Base-by-base conservation (phyloP, 805 yeast genomes). In the Ogataea siamensis region DNA sequence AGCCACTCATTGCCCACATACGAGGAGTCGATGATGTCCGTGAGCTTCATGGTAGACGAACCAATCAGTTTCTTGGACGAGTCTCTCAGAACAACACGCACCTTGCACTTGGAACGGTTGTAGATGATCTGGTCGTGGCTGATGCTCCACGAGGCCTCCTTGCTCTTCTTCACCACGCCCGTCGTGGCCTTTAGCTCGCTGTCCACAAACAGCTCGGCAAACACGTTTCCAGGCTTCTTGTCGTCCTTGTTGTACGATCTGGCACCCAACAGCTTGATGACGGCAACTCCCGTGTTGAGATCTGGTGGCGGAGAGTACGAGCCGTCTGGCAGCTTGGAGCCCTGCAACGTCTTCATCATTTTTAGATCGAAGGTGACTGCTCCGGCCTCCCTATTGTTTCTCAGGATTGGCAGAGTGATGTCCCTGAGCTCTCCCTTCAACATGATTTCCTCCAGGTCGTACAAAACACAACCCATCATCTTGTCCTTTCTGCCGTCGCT, bases 221-320 rank as follows among this genome's bases (percentile, higher is more conserved):
- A 85, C 1, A 88, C 68, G 5, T 85, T 64, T 6, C 74, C 66
- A 40, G 78, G 77, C 42, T 68, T 74, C 11, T 50, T 50, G 20
- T 62, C 67, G 33, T 63, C 67, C 21, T 49, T 52, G 26, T 62
- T 50, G 58, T 70, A 68, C 40, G 70, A 76, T 64, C 87, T 77
- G 17, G 84, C 82, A 49, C 78, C 84, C 20, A 67, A 56, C 32
- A 86, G 62, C 43, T 80, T 83, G 49, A 91, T 65, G 53, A 80
- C 73, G 14, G 83, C 78, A 51, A 94, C 80, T 72, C 99, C 99
- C 11, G 97, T 87, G 64, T 91, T 91, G 58, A 87, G 76, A 49
- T 87, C 96, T 30, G 96, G 96, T 31, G 94, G 85, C 32, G 94
- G 87, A 48, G 79, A 81, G 37, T 74, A 70, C 2, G 89, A 81